Conservation (phyloP, 192 early-diverging fungal genomes). For the Dispira simplex region DNA sequence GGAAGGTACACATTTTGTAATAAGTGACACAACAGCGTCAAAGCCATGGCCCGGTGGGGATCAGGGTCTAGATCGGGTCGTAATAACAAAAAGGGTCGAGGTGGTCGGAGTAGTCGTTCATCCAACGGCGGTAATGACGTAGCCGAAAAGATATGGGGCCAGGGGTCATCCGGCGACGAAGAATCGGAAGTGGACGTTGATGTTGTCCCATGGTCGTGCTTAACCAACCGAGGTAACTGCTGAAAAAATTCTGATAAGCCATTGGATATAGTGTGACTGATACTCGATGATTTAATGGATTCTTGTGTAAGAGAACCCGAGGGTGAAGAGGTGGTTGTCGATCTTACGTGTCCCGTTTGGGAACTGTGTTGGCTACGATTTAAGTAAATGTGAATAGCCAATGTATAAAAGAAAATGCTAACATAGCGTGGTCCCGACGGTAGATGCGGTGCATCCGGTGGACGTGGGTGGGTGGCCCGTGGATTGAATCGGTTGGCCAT, state of each 20-base stretch:
- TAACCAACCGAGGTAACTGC: neutral
- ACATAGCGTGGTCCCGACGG: neutral
- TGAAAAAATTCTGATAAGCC: neutral
- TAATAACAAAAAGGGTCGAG: neutral
- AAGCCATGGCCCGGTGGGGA: neutral
- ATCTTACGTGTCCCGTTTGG: neutral
- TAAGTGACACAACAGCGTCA: neutral
- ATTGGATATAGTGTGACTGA: neutral
- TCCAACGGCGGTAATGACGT: too few species aligned
- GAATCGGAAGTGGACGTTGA: neutral
- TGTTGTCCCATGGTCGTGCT: neutral
- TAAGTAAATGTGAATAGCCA: neutral
- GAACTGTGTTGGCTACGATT: too few species aligned
- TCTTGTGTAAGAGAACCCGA: neutral
- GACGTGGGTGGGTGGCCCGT: neutral
- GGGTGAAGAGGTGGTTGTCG: neutral
- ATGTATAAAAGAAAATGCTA: neutral
- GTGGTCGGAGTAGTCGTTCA: too few species aligned
- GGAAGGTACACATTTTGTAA: neutral
- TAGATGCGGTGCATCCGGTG: neutral
- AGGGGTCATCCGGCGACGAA: neutral
- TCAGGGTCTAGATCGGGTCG: neutral
- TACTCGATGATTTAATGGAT: neutral
- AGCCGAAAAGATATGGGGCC: neutral
- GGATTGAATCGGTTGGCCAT: neutral